Base-by-base conservation (phyloP, 1,284 basidiomycete species). In the Cystobasidiaceae sp. region DNA sequence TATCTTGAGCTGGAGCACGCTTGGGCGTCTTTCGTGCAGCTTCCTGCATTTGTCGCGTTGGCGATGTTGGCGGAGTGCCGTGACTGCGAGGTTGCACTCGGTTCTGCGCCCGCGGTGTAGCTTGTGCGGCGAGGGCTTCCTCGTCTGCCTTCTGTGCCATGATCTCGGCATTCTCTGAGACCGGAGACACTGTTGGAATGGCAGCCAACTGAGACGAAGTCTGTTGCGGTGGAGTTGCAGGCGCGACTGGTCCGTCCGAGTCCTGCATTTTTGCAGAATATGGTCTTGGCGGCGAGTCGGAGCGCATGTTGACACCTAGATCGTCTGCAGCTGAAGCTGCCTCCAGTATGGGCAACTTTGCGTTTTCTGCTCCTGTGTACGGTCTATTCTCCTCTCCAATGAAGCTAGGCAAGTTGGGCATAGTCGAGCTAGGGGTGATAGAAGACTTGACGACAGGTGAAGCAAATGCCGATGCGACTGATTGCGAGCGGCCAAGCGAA, bases 281-380 rank as follows among this genome's bases (percentile, higher is more conserved):
- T 56, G 54, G 23, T 43, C 54, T 30, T 56, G n/a, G n/a, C n/a
- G n/a, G n/a, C n/a, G n/a, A n/a, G n/a, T n/a, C n/a, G n/a, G 50
- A 52, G 9, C 37, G 50, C 50, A 52, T 52, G 50, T 52, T 27
- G n/a, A 52, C 61, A n/a, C 51, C 52, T 28, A 56, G 30, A 33
- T 23, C 49, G 25, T 64, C 52, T 3, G 61, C 61, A 33, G 61
- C 61, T 27, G 61, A 23, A 15, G 61, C 50, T 11, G 51, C 44
- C 28, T 64, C 61, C 11, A 64, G 43, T n/a, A 64, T 52, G 23
- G 61, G 61, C 32, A 55, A 33, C 11, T 43, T 64, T 5, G 39
- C 25, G 43, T 55, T 44, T 23, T 55, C 54, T 13, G 32, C 34
- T 7, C 39, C 32, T 15, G 54, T 28, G 1, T 43, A 27, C 4